Percentiles rank a stretch among this genome's conserved stretches.
These are phyloP conservation scores for Eragrostis nindensis DNA, from an alignment of 176 grass and related monocot genomes.

Conservation along the genomic window DNA sequence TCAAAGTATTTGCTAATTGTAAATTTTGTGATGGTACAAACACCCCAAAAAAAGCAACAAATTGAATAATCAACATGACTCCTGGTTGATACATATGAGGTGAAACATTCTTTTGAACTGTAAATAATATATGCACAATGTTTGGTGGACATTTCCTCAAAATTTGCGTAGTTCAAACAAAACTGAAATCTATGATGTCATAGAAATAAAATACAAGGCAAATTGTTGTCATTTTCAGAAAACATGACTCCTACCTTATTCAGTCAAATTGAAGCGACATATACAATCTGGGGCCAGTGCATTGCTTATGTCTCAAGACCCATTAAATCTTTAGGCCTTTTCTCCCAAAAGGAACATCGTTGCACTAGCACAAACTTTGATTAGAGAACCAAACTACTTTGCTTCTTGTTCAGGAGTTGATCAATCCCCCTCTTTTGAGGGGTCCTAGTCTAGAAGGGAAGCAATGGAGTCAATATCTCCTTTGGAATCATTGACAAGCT, in stretches of 20 bases:
- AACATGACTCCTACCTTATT: neutral
- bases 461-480: constrained; percentile 54
- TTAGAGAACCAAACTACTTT: constrained; percentile 39
- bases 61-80: neutral
- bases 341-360: neutral
- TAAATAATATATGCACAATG: neutral
- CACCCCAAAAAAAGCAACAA: neutral
- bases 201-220: neutral
- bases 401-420: constrained; percentile 55
- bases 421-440: constrained; percentile 42
- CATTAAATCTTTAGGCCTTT: neutral
- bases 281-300: neutral
- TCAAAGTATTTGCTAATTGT: neutral
- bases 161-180: too few relatives aligned
- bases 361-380: constrained; percentile 38
- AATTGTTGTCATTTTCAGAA: neutral
- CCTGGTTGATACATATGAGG: neutral
- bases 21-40: neutral
- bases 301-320: constrained; percentile 20
- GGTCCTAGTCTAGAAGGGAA: constrained; percentile 47
- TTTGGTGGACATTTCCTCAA: neutral
- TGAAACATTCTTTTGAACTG: neutral
- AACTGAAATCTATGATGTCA: neutral
- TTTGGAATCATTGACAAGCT: constrained; percentile 56
- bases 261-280: neutral